Percentiles rank a stretch among this genome's conserved stretches.
phyloP scores from a whole-genome alignment of 441 rosid genomes.

The Theobroma grandiflorum region DNA sequence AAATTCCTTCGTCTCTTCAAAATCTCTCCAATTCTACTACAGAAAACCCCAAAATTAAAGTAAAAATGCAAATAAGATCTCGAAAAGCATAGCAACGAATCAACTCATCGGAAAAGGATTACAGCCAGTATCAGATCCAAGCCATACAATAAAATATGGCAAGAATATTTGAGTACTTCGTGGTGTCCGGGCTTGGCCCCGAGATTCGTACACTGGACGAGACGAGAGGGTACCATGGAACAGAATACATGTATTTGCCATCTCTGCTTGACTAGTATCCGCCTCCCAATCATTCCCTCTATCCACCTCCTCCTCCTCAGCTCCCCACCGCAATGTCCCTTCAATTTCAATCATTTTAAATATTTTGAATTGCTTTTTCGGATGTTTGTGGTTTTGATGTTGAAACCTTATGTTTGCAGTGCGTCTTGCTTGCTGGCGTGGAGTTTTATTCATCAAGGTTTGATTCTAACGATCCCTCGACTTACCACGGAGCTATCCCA shows the following conservation, averaged over 20 bases:
- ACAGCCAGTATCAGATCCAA: conserved; percentile 3
- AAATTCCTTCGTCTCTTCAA: not conserved
- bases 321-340: conserved; percentile 74
- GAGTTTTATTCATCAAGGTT: conserved; percentile 75
- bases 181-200: conserved; percentile 93
- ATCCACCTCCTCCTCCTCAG: conserved; percentile 93
- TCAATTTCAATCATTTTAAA: not conserved
- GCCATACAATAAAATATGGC: conserved; percentile 49
- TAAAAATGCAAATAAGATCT: conserved; percentile 22
- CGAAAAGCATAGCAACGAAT: not conserved
- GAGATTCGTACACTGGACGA: conserved; percentile 93
- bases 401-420: conserved; percentile 51
- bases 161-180: conserved; percentile 91
- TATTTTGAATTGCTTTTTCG: not conserved
- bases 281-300: conserved; percentile 68
- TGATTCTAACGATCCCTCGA: conserved; percentile 60
- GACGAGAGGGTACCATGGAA: conserved; percentile 85
- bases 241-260: conserved; percentile 62
- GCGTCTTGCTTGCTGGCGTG: conserved; percentile 96
- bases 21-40: not conserved
- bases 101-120: not conserved
- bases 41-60: not conserved
- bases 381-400: conserved; percentile 12
- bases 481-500: conserved; percentile 93
- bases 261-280: conserved; percentile 92